Evolutionary conservation across 441 rosid genomes (phyloP), one percentile per base, ranked within the genome.

Genomic region (Heliophila coronopifolia): DNA sequence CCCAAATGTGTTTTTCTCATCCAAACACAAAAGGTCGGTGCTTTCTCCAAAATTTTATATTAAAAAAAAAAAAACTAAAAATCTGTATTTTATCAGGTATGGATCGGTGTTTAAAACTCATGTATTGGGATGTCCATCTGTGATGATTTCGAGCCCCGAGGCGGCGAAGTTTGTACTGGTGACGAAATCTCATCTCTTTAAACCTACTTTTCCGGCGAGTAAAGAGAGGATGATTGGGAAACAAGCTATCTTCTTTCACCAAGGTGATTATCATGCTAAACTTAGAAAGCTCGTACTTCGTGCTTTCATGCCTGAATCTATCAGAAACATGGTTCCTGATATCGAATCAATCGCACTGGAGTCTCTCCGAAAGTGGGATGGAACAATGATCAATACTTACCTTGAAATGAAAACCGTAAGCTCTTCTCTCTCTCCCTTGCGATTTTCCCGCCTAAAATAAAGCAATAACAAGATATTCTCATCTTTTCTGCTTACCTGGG

Each of bases 171-270:
- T 87, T 59, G 95, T 91, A 47, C 69, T 91, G 41, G 94, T 81
- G 60, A 83, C 85, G 19, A 75, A 81, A 50, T 84, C 94, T 15
- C 77, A 79, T 59, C 53, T 87, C 77, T 92, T 87, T 87, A 85
- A 75, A 72, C 98, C 98, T 12, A 85, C 92, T 6, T 92, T 87
- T 61, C 98, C 98, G 0, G 85, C 69, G 50, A 80, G 95, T 79
- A 92, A 92, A 70, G 95, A 84, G 76, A 72, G 56, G 65, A 51
- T 92, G 18, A 87, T 92, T 10, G 98, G 98, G 34, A 83, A 86
- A 7, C 66, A 61, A 5, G 98, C 96, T 6, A 58, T 92, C 14
- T 92, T 92, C 58, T 92, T 87, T 53, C 95, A 91, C 69, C 91
- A 79, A 57, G 98, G 89, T 16, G 71, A 83, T 14, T 83, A 83